Evolutionary conservation across 805 yeast genomes (phyloP).

Genomic region (Kuraishia cidri): DNA sequence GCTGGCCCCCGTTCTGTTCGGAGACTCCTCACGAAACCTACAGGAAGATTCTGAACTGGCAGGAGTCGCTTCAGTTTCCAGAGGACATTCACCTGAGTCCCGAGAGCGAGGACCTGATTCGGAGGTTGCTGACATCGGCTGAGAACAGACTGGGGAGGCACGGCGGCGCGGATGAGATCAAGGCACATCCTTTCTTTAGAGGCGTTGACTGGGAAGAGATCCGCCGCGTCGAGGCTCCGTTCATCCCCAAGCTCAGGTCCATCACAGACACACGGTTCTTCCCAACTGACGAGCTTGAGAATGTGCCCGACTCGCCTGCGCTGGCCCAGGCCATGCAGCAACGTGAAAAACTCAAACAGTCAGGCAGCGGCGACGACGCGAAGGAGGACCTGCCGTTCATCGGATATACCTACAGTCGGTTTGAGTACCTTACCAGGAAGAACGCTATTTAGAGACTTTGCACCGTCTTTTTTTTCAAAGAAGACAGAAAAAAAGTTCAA

Average conservation of each 20-base stretch:
- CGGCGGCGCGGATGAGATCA: slow-evolving; percentile 90
- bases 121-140: slow-evolving; percentile 65
- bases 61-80: slow-evolving; percentile 79
- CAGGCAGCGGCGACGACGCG: slow-evolving; percentile 30
- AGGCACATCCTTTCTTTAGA: slow-evolving; percentile 83
- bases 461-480: no score
- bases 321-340: slow-evolving; percentile 58
- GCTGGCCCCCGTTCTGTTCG: slow-evolving; percentile 96
- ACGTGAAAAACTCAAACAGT: slow-evolving; percentile 39
- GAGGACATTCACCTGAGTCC: slow-evolving; percentile 86
- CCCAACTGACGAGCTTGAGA: slow-evolving; percentile 95
- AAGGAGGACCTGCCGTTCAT: slow-evolving; percentile 94
- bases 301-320: slow-evolving; percentile 86
- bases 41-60: slow-evolving; percentile 86
- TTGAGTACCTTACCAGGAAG: slow-evolving; percentile 81
- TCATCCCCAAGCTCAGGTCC: slow-evolving; percentile 83
- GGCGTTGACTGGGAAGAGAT: slow-evolving; percentile 96
- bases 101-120: slow-evolving; percentile 81
- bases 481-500: no score
- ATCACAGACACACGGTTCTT: slow-evolving; percentile 95
- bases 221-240: slow-evolving; percentile 84
- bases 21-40: slow-evolving; percentile 94
- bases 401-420: slow-evolving; percentile 93
- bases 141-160: slow-evolving; percentile 79
- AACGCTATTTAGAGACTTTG: slow-evolving; percentile 36